These are phyloP conservation scores for Schizophyllum commune DNA, from an alignment of 1,284 basidiomycete genomes.

Conservation along the genomic window DNA sequence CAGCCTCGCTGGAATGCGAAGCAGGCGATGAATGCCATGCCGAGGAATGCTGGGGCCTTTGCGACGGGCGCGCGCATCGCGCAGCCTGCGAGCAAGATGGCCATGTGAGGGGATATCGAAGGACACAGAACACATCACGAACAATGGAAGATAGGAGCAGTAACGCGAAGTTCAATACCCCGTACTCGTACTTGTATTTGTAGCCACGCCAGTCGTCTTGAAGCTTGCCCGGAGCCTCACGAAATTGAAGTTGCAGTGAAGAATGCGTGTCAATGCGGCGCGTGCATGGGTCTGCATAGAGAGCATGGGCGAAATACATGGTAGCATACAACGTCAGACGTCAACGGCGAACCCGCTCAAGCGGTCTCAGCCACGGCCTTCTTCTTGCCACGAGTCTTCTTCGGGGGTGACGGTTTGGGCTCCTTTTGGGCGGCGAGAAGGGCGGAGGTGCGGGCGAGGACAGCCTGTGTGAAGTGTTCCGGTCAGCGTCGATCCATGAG, in stretches of 20 bases:
- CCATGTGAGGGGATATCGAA: not conserved
- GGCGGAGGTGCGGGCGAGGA: slow-evolving; percentile 76
- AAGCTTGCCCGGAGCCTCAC: no score
- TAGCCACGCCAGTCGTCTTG: not conserved
- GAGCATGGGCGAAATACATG: not conserved
- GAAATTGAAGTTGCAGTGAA: not conserved
- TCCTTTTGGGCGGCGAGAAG: slow-evolving; percentile 65
- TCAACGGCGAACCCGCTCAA: not conserved
- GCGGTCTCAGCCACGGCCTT: slow-evolving; percentile 32
- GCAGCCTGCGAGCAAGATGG: not conserved
- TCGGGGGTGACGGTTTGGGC: slow-evolving; percentile 62
- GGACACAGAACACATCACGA: not conserved
- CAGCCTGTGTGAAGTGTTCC: slow-evolving; percentile 45
- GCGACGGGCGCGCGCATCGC: not conserved
- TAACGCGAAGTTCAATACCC: not conserved
- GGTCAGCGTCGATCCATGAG: not conserved
- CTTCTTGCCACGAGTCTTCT: slow-evolving; percentile 76
- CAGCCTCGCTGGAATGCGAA: not conserved
- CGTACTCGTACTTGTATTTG: not conserved
- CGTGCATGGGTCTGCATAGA: not conserved
- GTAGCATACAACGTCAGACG: not conserved
- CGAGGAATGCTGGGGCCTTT: not conserved
- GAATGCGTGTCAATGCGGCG: not conserved
- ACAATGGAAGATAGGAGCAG: not conserved
- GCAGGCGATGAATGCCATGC: not conserved